These are phyloP conservation scores for Chrysosphaeria jannelii DNA, from an alignment of 2,329 filamentous ascomycete genomes.

Conservation along the genomic window DNA sequence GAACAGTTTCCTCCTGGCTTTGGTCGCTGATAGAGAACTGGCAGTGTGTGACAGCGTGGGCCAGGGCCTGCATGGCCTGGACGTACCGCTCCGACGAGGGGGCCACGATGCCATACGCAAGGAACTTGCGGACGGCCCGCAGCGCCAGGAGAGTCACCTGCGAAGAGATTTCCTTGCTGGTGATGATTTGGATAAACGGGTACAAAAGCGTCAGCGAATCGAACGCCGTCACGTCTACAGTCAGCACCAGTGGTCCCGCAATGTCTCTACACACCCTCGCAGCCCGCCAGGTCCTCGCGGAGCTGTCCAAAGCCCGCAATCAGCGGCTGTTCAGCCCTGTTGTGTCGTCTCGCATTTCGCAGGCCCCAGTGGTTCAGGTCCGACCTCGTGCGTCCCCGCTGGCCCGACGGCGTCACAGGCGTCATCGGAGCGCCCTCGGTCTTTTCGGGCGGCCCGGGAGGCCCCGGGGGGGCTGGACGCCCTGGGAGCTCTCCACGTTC, in stretches of 20 bases:
- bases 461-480: too few relatives aligned
- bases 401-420: too few relatives aligned
- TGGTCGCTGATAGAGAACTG: constrained; percentile 92
- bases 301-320: constrained; percentile 84
- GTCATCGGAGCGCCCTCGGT: too few relatives aligned
- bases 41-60: constrained; percentile 86
- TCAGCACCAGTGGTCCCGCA: constrained; percentile 7
- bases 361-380: constrained; percentile 71
- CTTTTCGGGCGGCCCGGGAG: too few relatives aligned
- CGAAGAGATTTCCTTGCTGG: constrained; percentile 83
- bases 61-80: constrained; percentile 79
- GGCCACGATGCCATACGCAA: constrained; percentile 77
- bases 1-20: constrained; percentile 78
- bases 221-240: constrained; percentile 51
- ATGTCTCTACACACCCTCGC: constrained; percentile 30
- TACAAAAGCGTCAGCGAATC: constrained; percentile 72
- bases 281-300: constrained; percentile 58
- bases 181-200: constrained; percentile 87
- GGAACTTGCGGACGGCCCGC: constrained; percentile 82
- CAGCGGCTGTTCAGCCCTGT: constrained; percentile 87
- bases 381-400: too few relatives aligned
- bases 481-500: too few relatives aligned
- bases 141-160: constrained; percentile 87
- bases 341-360: constrained; percentile 82
- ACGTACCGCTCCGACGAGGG: constrained; percentile 61